Evolutionary conservation across 2,329 filamentous ascomycete species (phyloP).

Genomic region (Pseudogymnoascus sp.): DNA sequence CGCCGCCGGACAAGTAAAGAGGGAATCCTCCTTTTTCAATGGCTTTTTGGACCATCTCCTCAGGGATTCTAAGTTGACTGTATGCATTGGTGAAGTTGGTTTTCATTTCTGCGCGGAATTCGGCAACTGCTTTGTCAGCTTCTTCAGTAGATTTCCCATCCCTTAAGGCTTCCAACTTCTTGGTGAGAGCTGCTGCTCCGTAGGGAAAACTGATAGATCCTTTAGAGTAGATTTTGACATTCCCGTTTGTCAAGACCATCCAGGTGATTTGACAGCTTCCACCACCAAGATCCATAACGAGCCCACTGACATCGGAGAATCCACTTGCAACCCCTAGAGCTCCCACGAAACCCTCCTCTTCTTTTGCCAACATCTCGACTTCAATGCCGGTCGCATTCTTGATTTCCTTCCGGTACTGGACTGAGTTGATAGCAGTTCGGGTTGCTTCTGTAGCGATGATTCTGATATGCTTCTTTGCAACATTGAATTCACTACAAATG

Average conservation of each 20-base stretch:
- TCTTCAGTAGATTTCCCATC: constrained; percentile 32
- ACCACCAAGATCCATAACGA: constrained; percentile 67
- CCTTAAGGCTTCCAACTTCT: constrained; percentile 41
- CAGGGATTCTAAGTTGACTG: constrained; percentile 44
- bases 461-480: constrained; percentile 45
- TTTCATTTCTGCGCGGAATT: constrained; percentile 44
- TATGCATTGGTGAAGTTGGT: constrained; percentile 46
- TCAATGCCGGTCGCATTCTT: constrained; percentile 49
- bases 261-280: constrained; percentile 65
- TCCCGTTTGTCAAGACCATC: constrained; percentile 46
- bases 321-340: constrained; percentile 61
- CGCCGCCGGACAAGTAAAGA: constrained; percentile 62
- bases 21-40: constrained; percentile 42
- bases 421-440: constrained; percentile 52
- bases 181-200: constrained; percentile 59
- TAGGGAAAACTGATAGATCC: constrained; percentile 62
- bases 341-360: constrained; percentile 59
- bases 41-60: constrained; percentile 39
- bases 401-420: constrained; percentile 46
- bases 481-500: constrained; percentile 50
- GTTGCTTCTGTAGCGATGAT: constrained; percentile 62
- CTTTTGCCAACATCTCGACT: constrained; percentile 55
- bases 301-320: constrained; percentile 50
- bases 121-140: constrained; percentile 38
- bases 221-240: constrained; percentile 42